A percentile compares a stretch with the other conserved stretches of the same genome.
phyloP scores from a whole-genome alignment of 164 flowering plant genomes.

The Magnolia sinica region DNA sequence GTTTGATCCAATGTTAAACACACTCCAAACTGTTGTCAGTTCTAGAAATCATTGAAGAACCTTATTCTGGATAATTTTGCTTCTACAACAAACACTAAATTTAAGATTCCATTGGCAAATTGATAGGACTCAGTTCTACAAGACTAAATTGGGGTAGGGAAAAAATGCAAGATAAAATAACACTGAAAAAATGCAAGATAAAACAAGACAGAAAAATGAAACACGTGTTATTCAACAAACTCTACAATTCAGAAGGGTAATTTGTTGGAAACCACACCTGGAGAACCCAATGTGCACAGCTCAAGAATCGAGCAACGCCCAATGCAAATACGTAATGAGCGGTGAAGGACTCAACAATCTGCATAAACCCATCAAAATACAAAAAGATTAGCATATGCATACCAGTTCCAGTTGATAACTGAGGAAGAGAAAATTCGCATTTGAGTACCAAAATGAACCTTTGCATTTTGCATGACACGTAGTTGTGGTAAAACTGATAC shows the following conservation, averaged over 20 bases:
- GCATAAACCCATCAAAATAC: conserved; percentile 16
- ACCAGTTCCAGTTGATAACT: neutral
- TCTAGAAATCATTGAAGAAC: no score
- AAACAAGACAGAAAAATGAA: neutral
- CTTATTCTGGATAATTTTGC: no score
- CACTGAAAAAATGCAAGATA: neutral
- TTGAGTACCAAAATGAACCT: conserved; percentile 37
- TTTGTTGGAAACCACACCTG: conserved; percentile 58
- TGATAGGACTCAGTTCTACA: neutral
- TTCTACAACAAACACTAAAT: no score
- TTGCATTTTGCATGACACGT: conserved; percentile 95
- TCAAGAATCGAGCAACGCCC: conserved; percentile 97
- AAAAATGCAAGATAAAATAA: neutral
- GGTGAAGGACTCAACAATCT: conserved; percentile 98
- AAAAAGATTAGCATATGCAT: neutral
- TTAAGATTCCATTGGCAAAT: neutral
- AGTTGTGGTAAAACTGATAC: conserved; percentile 94
- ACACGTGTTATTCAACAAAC: neutral
- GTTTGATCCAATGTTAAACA: no score
- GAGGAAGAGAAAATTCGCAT: neutral
- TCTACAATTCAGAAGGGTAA: neutral
- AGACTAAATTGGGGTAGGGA: neutral
- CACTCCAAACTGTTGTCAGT: no score
- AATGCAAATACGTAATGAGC: conserved; percentile 97
- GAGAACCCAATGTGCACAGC: conserved; percentile 99